Conservation (phyloP, 208 protist species). For the Angomonas deanei region DNA sequence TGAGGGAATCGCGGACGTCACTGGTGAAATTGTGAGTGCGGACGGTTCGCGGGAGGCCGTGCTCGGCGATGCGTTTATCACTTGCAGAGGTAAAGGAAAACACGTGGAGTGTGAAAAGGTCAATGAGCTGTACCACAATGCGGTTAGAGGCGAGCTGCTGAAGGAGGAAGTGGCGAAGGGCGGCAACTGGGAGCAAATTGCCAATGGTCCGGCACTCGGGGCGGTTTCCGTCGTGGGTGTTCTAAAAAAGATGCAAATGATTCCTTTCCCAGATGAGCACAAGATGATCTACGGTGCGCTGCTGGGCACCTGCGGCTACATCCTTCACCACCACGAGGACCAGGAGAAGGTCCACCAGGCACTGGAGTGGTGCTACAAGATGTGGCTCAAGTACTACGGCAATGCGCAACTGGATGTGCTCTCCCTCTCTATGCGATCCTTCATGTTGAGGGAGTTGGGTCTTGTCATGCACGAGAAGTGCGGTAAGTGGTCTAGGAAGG, state of each 20-base stretch:
- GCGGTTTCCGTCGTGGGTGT: slow-evolving; percentile 21
- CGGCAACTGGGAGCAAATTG: slow-evolving; percentile 28
- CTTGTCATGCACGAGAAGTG: slow-evolving; percentile 35
- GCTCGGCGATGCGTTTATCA: slow-evolving; percentile 41
- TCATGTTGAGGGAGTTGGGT: slow-evolving; percentile 48
- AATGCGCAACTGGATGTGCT: slow-evolving; percentile 24
- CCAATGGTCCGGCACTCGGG: slow-evolving; percentile 26
- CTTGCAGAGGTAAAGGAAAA: slow-evolving; percentile 21
- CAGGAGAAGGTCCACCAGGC: slow-evolving; percentile 25
- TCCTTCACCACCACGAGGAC: slow-evolving; percentile 38
- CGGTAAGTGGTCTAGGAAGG: slow-evolving; percentile 16
- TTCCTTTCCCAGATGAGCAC: slow-evolving; percentile 28
- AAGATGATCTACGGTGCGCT: slow-evolving; percentile 35
- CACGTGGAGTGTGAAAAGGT: slow-evolving; percentile 12
- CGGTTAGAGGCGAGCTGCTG: slow-evolving; percentile 20
- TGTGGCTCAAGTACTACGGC: slow-evolving; percentile 47
- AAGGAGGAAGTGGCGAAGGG: slow-evolving; percentile 13
- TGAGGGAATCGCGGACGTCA: slow-evolving; percentile 37
- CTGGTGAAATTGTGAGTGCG: slow-evolving; percentile 17
- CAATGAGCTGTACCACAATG: slow-evolving; percentile 26
- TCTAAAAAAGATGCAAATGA: slow-evolving; percentile 22
- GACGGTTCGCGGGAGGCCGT: slow-evolving; percentile 28
- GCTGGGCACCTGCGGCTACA: slow-evolving; percentile 43
- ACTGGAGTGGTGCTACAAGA: slow-evolving; percentile 47
- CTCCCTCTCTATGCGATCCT: slow-evolving; percentile 40